Conservation (phyloP, 2,329 filamentous ascomycete species). For the Trematosphaeria pertusa region DNA sequence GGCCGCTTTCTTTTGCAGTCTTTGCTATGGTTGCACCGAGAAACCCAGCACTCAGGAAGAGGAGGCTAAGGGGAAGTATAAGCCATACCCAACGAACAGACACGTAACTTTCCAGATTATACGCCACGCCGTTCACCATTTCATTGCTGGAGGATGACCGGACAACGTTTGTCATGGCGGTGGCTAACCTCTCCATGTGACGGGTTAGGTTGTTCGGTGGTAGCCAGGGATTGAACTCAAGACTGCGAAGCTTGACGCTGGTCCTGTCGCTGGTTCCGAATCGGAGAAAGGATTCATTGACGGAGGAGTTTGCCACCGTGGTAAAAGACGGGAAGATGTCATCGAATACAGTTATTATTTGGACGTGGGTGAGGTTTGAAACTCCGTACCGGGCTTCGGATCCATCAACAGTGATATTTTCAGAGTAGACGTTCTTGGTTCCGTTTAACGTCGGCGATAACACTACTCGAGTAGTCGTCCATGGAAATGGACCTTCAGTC, state of each 20-base stretch:
- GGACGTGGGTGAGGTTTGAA: slow-evolving; percentile 12
- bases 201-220: slow-evolving; percentile 22
- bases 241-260: not conserved
- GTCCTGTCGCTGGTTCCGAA: slow-evolving; percentile 8
- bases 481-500: slow-evolving; percentile 15
- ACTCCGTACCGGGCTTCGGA: slow-evolving; percentile 7
- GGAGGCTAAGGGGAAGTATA: slow-evolving; percentile 31
- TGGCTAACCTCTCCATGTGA: slow-evolving; percentile 27
- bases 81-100: slow-evolving; percentile 42
- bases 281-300: slow-evolving; percentile 4
- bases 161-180: slow-evolving; percentile 23
- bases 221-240: slow-evolving; percentile 23
- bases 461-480: slow-evolving; percentile 8
- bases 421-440: slow-evolving; percentile 1
- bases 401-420: slow-evolving; percentile 20
- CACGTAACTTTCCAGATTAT: slow-evolving; percentile 29
- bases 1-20: slow-evolving; percentile 16
- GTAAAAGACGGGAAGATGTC: slow-evolving; percentile 27
- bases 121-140: slow-evolving; percentile 21
- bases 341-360: slow-evolving; percentile 19
- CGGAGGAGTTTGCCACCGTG: slow-evolving; percentile 6
- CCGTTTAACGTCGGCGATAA: not conserved
- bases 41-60: slow-evolving; percentile 28
- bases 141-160: slow-evolving; percentile 18
- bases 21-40: slow-evolving; percentile 31